Evolutionary conservation across 164 flowering plant genomes (phyloP).

Genomic region (Aristolochia contorta): DNA sequence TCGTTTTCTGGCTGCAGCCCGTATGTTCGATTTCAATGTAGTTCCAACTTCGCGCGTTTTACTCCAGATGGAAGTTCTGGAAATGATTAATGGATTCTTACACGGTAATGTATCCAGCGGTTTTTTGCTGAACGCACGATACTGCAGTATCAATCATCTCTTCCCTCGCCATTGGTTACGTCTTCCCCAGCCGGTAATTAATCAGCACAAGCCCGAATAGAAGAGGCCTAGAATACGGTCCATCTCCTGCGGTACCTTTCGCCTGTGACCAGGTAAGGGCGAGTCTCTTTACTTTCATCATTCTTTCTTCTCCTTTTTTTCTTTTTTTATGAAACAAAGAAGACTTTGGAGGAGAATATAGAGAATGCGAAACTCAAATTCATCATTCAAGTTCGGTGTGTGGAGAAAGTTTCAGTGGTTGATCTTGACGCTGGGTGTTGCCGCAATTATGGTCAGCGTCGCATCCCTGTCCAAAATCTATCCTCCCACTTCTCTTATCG

Average conservation of each 20-base stretch:
- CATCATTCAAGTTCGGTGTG: constrained; percentile 19
- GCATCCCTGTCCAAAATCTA: constrained; percentile 36
- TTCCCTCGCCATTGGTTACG: too few species aligned
- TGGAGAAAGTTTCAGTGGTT: constrained; percentile 23
- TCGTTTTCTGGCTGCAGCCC: too few species aligned
- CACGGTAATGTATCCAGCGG: too few species aligned
- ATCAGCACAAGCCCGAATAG: too few species aligned
- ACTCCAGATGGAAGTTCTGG: too few species aligned
- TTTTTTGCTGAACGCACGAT: too few species aligned
- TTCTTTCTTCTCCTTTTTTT: background rate
- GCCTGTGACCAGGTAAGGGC: background rate
- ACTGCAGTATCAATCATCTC: too few species aligned
- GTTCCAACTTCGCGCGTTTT: too few species aligned
- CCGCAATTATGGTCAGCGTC: constrained; percentile 29
- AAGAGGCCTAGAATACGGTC: too few species aligned
- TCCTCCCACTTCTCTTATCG: constrained; percentile 28
- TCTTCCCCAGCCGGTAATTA: too few species aligned
- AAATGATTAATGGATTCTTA: too few species aligned
- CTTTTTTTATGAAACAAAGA: background rate
- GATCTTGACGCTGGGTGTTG: constrained; percentile 23
- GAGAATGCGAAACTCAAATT: constrained; percentile 12
- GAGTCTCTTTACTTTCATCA: background rate
- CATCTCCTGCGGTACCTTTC: background rate
- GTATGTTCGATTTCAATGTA: too few species aligned
- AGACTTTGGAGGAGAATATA: background rate